Evolutionary conservation across 1,284 basidiomycete genomes (phyloP), one percentile per base, ranked within the genome.

Genomic region (Boletus hoseneyae): DNA sequence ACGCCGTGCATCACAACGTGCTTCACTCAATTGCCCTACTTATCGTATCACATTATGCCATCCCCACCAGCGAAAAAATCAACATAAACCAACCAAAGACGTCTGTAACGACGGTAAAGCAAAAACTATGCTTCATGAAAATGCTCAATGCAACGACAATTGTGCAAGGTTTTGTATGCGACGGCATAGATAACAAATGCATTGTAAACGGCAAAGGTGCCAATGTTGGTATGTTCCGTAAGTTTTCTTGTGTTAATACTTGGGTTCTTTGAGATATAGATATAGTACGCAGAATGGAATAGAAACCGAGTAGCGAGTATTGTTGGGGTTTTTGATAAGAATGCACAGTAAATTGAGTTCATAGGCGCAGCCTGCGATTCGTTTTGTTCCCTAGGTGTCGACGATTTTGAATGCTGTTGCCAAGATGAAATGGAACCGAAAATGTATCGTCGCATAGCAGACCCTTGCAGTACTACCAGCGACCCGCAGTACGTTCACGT

Each of bases 401-500:
- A 30, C 42, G 8, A 35, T 57, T 62, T 62, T 51, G 25, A 41
- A 45, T 30, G 50, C 27, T 25, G 44, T 44, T 40, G 30, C 44
- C 23, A 38, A 44, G 25, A 48, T 30, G 16, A 42, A 49, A 37
- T 21, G 16, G 21, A 45, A 5, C 27, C n/a, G n/a, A n/a, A n/a
- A n/a, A 25, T 21, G 36, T 8, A 40, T 35, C 36, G 32, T 38
- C 42, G 16, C 29, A 13, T 42, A 18, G 41, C 43, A 18, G 43
- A 36, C 23, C 23, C 37, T 38, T n/a, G 36, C 35, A 30, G 43
- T 30, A 38, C 55, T 65, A 67, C 66, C 61, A 63, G 43, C 63
- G 66, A 25, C 61, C 55, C n/a, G 63, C 61, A n/a, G 59, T 63
- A 33, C 73, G 71, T 58, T 76, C 78, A 34, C 82, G 73, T 53